A percentile compares a stretch with the other conserved stretches of the same genome.
Evolutionary conservation across 2,329 filamentous ascomycete genomes (phyloP).

Genomic region (Alternaria ethzedia): DNA sequence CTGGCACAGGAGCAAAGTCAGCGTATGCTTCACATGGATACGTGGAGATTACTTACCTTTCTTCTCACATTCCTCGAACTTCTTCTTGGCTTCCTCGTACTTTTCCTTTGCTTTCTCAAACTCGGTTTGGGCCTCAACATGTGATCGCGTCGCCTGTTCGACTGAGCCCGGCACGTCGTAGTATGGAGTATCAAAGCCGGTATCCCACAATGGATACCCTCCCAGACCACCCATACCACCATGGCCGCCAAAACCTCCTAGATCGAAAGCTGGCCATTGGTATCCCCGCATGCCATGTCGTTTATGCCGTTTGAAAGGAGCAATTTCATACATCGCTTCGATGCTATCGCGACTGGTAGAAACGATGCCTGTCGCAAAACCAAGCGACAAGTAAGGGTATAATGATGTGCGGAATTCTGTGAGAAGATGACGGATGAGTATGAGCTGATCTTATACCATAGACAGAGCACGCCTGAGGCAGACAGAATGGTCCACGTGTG

Average conservation of each 20-base stretch:
- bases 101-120: constrained; percentile 18
- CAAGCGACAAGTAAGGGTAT: not conserved
- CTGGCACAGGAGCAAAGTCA: not conserved
- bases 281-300: not conserved
- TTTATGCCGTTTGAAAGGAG: not conserved
- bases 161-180: constrained; percentile 1
- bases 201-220: not conserved
- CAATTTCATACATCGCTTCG: constrained; percentile 7
- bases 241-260: not conserved
- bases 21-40: not conserved
- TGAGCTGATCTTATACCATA: not conserved
- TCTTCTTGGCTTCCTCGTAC: constrained; percentile 23
- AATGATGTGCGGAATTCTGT: not conserved
- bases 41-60: constrained; percentile 3
- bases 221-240: not conserved
- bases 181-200: not conserved
- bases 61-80: constrained; percentile 23
- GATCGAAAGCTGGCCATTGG: not conserved
- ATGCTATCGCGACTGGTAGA: not conserved
- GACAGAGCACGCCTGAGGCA: not conserved
- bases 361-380: not conserved
- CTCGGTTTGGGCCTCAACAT: constrained; percentile 18
- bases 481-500: not conserved
- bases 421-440: not conserved
- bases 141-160: constrained; percentile 24